Conservation (phyloP, 306 rosid genomes). For the Vicia villosa region DNA sequence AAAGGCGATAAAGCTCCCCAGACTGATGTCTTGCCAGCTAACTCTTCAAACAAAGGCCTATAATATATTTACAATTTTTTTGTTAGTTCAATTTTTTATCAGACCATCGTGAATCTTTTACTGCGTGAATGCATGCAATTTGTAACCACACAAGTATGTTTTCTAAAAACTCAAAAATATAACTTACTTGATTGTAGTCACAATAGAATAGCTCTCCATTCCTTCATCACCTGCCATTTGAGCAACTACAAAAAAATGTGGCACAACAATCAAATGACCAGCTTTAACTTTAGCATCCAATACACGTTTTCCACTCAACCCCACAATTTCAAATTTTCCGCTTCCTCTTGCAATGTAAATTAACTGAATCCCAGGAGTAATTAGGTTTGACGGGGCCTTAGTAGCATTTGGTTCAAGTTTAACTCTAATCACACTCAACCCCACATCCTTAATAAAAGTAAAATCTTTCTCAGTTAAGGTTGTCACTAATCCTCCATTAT, state of each 20-base stretch:
- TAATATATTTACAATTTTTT: background rate
- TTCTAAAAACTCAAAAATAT: no score
- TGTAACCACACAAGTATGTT: no score
- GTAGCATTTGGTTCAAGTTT: constrained; percentile 47
- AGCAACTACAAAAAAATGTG: constrained; percentile 52
- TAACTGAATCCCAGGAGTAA: constrained; percentile 43
- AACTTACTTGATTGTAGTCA: constrained; percentile 14
- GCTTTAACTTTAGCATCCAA: constrained; percentile 50
- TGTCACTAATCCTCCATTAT: constrained; percentile 39
- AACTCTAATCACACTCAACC: constrained; percentile 46
- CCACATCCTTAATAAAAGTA: constrained; percentile 49
- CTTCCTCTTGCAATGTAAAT: constrained; percentile 55
- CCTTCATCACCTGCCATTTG: constrained; percentile 54
- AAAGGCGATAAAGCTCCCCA: constrained; percentile 51
- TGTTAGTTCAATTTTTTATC: background rate
- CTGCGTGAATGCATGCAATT: no score
- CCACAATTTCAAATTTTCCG: constrained; percentile 59
- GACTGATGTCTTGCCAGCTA: constrained; percentile 48
- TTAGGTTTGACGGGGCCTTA: constrained; percentile 43
- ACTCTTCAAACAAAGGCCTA: constrained; percentile 59
- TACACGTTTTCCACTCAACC: constrained; percentile 38
- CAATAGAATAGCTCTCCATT: constrained; percentile 49
- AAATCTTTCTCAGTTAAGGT: constrained; percentile 42
- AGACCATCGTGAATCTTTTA: no score
- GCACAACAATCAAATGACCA: constrained; percentile 64